These are phyloP conservation scores for Fonsecaea pedrosoi DNA, from an alignment of 2,329 filamentous ascomycete species.

Conservation along the genomic window DNA sequence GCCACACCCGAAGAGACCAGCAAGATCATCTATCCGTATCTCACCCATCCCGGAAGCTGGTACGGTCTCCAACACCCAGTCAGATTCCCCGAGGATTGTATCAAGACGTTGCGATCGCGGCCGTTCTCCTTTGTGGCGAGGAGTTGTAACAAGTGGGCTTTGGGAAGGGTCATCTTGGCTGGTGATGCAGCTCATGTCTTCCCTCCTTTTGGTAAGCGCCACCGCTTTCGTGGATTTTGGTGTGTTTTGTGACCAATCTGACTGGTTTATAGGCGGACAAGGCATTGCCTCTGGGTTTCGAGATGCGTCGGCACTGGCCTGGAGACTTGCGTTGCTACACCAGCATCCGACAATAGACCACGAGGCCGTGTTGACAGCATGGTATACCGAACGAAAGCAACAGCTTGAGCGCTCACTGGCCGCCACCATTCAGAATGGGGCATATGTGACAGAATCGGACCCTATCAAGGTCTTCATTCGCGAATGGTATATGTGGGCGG, in stretches of 20 bases:
- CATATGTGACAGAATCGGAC: slow-evolving; percentile 44
- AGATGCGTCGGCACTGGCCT: slow-evolving; percentile 48
- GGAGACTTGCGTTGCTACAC: slow-evolving; percentile 47
- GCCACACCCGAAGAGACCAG: slow-evolving; percentile 35
- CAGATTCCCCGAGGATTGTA: slow-evolving; percentile 41
- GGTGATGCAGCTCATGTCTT: slow-evolving; percentile 44
- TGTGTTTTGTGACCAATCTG: not conserved
- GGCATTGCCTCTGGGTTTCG: slow-evolving; percentile 52
- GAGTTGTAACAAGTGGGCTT: slow-evolving; percentile 41
- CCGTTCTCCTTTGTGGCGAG: slow-evolving; percentile 40
- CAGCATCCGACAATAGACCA: slow-evolving; percentile 36
- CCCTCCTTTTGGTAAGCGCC: slow-evolving; percentile 40
- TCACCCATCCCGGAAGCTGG: slow-evolving; percentile 41
- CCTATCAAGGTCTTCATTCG: slow-evolving; percentile 45
- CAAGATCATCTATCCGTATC: slow-evolving; percentile 42
- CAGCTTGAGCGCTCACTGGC: slow-evolving; percentile 48
- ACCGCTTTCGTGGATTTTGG: not conserved
- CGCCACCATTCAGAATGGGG: slow-evolving; percentile 46
- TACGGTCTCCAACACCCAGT: slow-evolving; percentile 38
- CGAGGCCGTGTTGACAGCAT: slow-evolving; percentile 42
- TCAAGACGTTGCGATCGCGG: slow-evolving; percentile 40
- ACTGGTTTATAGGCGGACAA: slow-evolving; percentile 44
- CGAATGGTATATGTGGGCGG: slow-evolving; percentile 45
- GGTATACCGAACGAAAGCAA: slow-evolving; percentile 49
- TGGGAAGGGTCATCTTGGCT: slow-evolving; percentile 37